These are phyloP conservation scores for Lavandula angustifolia DNA, from an alignment of 257 asterid genomes.

Conservation along the genomic window DNA sequence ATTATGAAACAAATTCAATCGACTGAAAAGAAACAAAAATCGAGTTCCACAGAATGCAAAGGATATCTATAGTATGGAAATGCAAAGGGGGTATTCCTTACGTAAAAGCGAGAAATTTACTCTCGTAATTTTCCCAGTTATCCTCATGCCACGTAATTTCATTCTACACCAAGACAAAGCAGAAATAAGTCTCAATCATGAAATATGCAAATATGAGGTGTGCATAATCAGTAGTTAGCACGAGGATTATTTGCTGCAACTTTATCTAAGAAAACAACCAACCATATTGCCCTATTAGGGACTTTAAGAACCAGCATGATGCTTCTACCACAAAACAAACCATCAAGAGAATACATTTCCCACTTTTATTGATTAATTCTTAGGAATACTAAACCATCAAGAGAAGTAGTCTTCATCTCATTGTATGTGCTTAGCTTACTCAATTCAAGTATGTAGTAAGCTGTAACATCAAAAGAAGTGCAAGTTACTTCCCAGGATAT, in stretches of 20 bases:
- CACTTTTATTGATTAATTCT: background rate
- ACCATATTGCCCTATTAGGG: background rate
- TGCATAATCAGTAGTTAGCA: background rate
- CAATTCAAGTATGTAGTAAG: background rate
- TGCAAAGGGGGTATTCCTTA: slow-evolving; percentile 44
- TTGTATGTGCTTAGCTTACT: slow-evolving; percentile 5
- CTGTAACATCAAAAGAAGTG: background rate
- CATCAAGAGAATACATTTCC: no score
- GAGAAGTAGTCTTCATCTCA: background rate
- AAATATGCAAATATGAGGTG: slow-evolving; percentile 9
- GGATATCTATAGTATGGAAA: slow-evolving; percentile 6
- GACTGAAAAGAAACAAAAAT: background rate
- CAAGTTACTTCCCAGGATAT: background rate
- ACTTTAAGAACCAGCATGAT: background rate
- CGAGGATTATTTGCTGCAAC: slow-evolving; percentile 5
- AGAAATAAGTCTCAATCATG: slow-evolving; percentile 17
- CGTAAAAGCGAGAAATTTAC: slow-evolving; percentile 96
- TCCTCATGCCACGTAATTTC: slow-evolving; percentile 97
- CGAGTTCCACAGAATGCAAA: slow-evolving; percentile 15
- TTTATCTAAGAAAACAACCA: slow-evolving; percentile 1
- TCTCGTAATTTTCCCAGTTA: slow-evolving; percentile 82
- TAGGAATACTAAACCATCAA: background rate
- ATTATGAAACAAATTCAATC: slow-evolving; percentile 5
- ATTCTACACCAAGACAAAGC: slow-evolving; percentile 47
- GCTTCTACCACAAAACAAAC: background rate